phyloP scores from a whole-genome alignment of 2,329 filamentous ascomycete species.

The Neonectria neomacrospora region DNA sequence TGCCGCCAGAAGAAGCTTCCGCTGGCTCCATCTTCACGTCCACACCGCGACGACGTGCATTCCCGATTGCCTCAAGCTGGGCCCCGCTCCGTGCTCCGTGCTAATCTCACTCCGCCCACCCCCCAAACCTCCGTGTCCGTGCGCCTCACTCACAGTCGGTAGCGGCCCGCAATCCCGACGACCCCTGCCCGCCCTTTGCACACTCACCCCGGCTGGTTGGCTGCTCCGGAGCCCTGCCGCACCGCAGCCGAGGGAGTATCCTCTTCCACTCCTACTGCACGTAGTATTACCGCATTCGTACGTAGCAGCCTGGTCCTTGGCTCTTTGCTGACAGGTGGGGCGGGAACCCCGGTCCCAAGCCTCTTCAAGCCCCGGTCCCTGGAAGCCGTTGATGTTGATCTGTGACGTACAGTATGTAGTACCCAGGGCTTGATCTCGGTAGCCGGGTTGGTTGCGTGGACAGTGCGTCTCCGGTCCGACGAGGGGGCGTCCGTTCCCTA shows the following conservation, averaged over 20 bases:
- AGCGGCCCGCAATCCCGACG: constrained; percentile 34
- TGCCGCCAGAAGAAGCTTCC: neutral
- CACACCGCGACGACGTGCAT: constrained; percentile 17
- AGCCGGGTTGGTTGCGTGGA: constrained; percentile 9
- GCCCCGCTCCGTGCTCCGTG: constrained; percentile 29
- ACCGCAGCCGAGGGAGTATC: neutral
- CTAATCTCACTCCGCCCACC: constrained; percentile 37
- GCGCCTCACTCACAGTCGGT: neutral
- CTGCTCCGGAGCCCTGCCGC: neutral
- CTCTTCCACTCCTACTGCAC: neutral
- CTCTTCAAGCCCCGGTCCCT: constrained; percentile 14
- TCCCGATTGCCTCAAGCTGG: constrained; percentile 20
- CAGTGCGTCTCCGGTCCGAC: constrained; percentile 16
- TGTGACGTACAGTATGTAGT: constrained; percentile 6
- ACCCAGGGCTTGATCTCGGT: constrained; percentile 14
- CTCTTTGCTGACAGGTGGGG: neutral
- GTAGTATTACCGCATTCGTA: neutral
- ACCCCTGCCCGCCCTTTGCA: constrained; percentile 16
- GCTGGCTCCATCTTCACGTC: neutral
- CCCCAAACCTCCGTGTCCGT: constrained; percentile 11
- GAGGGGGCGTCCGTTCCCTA: neutral
- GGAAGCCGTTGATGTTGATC: constrained; percentile 18
- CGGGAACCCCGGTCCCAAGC: constrained; percentile 16
- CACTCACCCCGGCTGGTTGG: constrained; percentile 3
- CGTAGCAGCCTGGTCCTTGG: neutral